Conservation (phyloP, 352 stramenopile genomes). For the Peronosclerospora sorghi region DNA sequence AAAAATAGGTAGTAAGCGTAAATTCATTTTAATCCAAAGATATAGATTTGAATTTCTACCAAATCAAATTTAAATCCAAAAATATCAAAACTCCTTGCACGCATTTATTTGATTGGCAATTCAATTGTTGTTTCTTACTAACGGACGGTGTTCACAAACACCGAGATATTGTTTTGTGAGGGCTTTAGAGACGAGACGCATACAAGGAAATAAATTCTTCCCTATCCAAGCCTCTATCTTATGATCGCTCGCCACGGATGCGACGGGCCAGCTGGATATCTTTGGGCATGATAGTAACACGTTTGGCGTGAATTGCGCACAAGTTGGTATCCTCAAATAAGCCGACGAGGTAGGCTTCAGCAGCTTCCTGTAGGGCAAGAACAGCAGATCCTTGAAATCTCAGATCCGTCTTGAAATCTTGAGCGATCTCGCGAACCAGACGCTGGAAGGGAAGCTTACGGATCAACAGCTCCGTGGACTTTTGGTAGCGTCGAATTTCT, state of each 20-base stretch:
- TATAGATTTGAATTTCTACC: too few species aligned
- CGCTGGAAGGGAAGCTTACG: conserved; percentile 94
- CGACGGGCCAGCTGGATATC: conserved; percentile 90
- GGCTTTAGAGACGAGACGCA: not conserved
- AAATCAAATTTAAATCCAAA: too few species aligned
- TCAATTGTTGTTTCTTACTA: too few species aligned
- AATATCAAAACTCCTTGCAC: too few species aligned
- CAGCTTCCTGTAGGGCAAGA: conserved; percentile 80
- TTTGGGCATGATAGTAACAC: conserved; percentile 92
- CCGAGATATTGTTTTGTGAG: conserved; percentile 28
- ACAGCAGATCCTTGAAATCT: conserved; percentile 82
- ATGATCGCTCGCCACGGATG: conserved; percentile 84
- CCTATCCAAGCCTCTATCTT: conserved; percentile 9
- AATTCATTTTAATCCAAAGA: too few species aligned
- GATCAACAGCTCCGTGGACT: conserved; percentile 92
- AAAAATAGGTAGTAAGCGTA: too few species aligned
- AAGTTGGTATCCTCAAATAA: too few species aligned
- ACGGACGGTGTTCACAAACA: conserved; percentile 83
- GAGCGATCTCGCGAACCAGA: conserved; percentile 82
- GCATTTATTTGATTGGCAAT: too few species aligned
- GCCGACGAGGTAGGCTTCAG: conserved; percentile 72
- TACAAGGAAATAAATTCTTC: conserved; percentile 3
- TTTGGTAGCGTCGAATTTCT: conserved; percentile 96
- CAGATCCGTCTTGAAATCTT: conserved; percentile 83
- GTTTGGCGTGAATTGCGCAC: too few species aligned